Evolutionary conservation across 2,329 filamentous ascomycete genomes (phyloP).

Genomic region (Cytospora piceae): DNA sequence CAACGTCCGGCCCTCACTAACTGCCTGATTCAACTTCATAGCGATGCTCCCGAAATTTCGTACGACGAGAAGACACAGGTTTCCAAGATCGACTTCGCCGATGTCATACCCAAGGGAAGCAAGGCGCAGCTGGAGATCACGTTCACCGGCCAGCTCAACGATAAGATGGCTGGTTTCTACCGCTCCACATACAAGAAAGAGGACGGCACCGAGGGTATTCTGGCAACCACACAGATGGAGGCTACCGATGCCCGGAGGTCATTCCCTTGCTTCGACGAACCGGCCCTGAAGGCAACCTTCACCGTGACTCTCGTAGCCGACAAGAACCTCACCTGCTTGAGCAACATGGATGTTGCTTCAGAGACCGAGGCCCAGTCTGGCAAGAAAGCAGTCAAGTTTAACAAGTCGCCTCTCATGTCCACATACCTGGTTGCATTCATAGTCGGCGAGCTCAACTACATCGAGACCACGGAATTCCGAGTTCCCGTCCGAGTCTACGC

Average conservation of each 20-base stretch:
- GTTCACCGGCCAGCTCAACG: constrained; percentile 79
- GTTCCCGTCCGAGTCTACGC: constrained; percentile 94
- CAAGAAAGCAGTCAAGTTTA: constrained; percentile 89
- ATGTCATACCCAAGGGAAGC: constrained; percentile 71
- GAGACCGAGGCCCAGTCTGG: constrained; percentile 73
- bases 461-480: constrained; percentile 89
- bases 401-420: constrained; percentile 90
- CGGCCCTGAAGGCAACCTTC: constrained; percentile 89
- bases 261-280: constrained; percentile 97
- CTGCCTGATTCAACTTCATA: constrained; percentile 42
- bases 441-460: constrained; percentile 89
- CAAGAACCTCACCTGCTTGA: constrained; percentile 86
- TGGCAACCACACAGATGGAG: constrained; percentile 96
- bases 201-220: constrained; percentile 77
- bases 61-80: constrained; percentile 82
- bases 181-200: constrained; percentile 86
- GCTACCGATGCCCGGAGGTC: constrained; percentile 90
- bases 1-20: constrained; percentile 23
- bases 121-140: constrained; percentile 78
- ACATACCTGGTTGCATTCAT: constrained; percentile 95
- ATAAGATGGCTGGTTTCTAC: constrained; percentile 90
- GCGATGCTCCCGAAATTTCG: constrained; percentile 67
- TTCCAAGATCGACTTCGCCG: constrained; percentile 77
- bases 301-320: constrained; percentile 90
- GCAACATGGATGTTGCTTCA: constrained; percentile 92